Conservation (phyloP, 1,139 yeast genomes). For the Blastobotrys buckinghamii region DNA sequence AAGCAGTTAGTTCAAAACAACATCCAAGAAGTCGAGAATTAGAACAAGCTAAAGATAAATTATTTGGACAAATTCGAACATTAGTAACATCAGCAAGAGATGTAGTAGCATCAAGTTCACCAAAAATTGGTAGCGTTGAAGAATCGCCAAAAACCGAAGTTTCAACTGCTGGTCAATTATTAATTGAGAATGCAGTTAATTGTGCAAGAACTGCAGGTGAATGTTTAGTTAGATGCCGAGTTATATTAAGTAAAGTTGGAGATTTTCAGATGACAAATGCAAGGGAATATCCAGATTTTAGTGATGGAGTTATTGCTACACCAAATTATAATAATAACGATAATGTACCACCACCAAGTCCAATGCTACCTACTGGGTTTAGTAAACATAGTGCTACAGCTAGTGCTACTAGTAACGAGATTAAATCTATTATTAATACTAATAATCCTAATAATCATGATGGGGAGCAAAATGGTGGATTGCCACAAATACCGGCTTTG, state of each 20-base stretch:
- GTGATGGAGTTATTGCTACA: constrained; percentile 48
- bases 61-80: constrained; percentile 32
- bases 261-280: constrained; percentile 64
- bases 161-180: constrained; percentile 14
- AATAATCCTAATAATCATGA: neutral
- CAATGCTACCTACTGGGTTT: neutral
- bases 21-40: constrained; percentile 30
- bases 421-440: neutral
- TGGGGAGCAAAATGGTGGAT: constrained; percentile 1
- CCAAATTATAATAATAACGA: constrained; percentile 8
- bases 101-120: constrained; percentile 23
- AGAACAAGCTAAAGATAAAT: constrained; percentile 34
- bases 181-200: constrained; percentile 27
- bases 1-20: constrained; percentile 28
- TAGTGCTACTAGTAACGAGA: neutral
- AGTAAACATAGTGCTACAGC: neutral
- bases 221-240: constrained; percentile 42
- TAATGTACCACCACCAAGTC: constrained; percentile 1
- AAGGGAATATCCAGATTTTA: constrained; percentile 71
- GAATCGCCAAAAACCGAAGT: constrained; percentile 2
- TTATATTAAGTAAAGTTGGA: constrained; percentile 53
- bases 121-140: neutral
- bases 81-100: constrained; percentile 32
- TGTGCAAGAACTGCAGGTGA: constrained; percentile 35
- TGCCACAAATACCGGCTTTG: constrained; percentile 19